phyloP scores from a whole-genome alignment of 1,284 basidiomycete species.

The Stereum hirsutum region DNA sequence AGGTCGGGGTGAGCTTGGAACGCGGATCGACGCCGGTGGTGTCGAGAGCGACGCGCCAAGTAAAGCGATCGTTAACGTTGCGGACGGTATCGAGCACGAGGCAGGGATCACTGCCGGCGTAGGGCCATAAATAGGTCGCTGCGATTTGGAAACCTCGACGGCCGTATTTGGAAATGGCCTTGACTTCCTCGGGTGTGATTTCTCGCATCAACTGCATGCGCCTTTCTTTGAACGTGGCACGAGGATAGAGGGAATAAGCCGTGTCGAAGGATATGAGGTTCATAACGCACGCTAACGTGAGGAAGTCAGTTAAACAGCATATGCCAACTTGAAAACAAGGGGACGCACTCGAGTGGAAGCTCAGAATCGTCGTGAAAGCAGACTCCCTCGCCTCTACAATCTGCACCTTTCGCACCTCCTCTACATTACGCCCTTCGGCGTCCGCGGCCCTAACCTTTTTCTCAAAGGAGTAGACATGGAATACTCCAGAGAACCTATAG shows the following conservation, averaged over 20 bases:
- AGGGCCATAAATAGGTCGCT: background rate
- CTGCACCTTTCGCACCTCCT: no score
- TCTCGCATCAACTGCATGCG: slow-evolving; percentile 2
- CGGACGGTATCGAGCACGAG: background rate
- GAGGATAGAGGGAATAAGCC: slow-evolving; percentile 14
- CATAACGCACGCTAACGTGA: slow-evolving; percentile 14
- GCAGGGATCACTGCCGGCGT: background rate
- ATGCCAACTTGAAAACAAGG: background rate
- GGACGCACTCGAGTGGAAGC: slow-evolving; percentile 35
- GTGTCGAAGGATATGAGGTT: slow-evolving; percentile 13
- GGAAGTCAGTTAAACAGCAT: background rate
- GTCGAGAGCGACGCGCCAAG: background rate
- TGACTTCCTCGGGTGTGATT: background rate
- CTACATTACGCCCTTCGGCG: no score
- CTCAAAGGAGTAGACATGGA: no score
- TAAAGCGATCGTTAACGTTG: background rate
- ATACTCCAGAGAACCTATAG: no score
- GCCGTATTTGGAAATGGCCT: slow-evolving; percentile 18
- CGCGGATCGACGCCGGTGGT: background rate
- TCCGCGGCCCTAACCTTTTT: no score
- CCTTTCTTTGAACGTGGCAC: slow-evolving; percentile 13
- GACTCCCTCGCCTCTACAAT: slow-evolving; percentile 19
- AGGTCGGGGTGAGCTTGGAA: background rate
- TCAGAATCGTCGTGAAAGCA: slow-evolving; percentile 26
- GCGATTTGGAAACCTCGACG: slow-evolving; percentile 18